Base-by-base conservation (phyloP, 805 yeast genomes). In the Teunomyces funiuensis region DNA sequence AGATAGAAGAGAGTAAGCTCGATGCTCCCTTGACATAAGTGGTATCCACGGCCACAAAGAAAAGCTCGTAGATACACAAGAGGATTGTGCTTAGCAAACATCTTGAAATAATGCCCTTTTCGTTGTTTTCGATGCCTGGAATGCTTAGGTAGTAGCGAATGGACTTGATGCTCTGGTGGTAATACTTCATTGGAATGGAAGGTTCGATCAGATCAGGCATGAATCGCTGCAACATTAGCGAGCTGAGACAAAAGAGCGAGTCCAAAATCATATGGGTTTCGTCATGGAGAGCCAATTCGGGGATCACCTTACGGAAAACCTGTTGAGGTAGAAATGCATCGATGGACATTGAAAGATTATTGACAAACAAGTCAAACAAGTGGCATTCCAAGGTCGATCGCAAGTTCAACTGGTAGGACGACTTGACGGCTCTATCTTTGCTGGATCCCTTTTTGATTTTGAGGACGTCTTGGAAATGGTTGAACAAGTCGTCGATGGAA, bases 21-120 rank as follows among this genome's bases (percentile, higher is more conserved):
- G 63, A 57, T 1, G 72, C 73, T 1, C 69, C 71, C 48, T 61
- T 66, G 28, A 65, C 63, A 43, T 69, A 62, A 3, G 69, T 61
- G 28, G 60, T 60, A 34, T 65, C 70, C 17, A 58, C 55, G 6
- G 69, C 70, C 26, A 63, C 61, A 37, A 65, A 68, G 37, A 63
- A 62, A 49, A 67, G 54, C 47, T 69, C 74, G 49, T 65, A 66
- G 10, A 68, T 56, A 29, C 72, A 65, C 13, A 69, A 54, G 11
- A 69, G 47, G 13, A 58, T 59, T 1, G 73, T 66, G 44, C 70
- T 63, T 19, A 68, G 44, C 25, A 69, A 56, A 37, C 74, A 69
- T 19, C 71, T 50, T 2, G 66, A 57, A 20, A 60, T 59, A 11
- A 59, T 53, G 2, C 65, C 66, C 16, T 47, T 53, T 5, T 60